phyloP scores from a whole-genome alignment of 306 rosid species.

The Abrus pulchellus region DNA sequence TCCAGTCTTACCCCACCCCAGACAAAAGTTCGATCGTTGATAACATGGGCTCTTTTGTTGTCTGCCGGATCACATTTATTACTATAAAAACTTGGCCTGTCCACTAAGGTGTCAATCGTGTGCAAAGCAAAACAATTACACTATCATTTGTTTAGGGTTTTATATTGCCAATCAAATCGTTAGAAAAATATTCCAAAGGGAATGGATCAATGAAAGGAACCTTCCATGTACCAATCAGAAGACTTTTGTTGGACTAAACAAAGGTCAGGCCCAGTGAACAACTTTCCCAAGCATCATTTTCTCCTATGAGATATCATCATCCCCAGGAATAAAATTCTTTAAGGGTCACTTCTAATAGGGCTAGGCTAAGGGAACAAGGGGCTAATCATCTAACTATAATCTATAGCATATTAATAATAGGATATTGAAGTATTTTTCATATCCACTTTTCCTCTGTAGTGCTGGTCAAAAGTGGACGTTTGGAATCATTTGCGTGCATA shows the following conservation, averaged over 20 bases:
- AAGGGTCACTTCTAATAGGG: slow-evolving; percentile 40
- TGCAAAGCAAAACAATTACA: slow-evolving; percentile 37
- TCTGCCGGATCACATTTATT: slow-evolving; percentile 63
- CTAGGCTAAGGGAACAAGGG: slow-evolving; percentile 49
- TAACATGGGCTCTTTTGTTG: slow-evolving; percentile 55
- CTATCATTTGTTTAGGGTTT: neutral
- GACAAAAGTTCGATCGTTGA: slow-evolving; percentile 53
- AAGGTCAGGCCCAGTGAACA: slow-evolving; percentile 45
- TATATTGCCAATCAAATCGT: slow-evolving; percentile 39
- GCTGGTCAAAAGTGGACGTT: slow-evolving; percentile 76
- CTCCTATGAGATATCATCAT: slow-evolving; percentile 9
- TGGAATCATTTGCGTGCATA: slow-evolving; percentile 78
- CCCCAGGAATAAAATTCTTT: slow-evolving; percentile 41
- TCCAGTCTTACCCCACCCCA: slow-evolving; percentile 42
- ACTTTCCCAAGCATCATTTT: slow-evolving; percentile 51
- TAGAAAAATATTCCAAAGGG: slow-evolving; percentile 51
- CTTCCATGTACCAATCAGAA: slow-evolving; percentile 54
- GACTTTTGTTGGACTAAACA: slow-evolving; percentile 46
- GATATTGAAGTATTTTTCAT: slow-evolving; percentile 55
- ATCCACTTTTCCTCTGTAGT: slow-evolving; percentile 50
- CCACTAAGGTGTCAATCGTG: slow-evolving; percentile 59
- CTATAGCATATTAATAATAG: slow-evolving; percentile 67
- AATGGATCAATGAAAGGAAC: slow-evolving; percentile 49
- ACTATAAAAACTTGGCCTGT: slow-evolving; percentile 33
- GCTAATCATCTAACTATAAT: slow-evolving; percentile 47